Evolutionary conservation across 352 stramenopile species (phyloP), one percentile per base, ranked within the genome.

Genomic region (Globisporangium cederbergense): DNA sequence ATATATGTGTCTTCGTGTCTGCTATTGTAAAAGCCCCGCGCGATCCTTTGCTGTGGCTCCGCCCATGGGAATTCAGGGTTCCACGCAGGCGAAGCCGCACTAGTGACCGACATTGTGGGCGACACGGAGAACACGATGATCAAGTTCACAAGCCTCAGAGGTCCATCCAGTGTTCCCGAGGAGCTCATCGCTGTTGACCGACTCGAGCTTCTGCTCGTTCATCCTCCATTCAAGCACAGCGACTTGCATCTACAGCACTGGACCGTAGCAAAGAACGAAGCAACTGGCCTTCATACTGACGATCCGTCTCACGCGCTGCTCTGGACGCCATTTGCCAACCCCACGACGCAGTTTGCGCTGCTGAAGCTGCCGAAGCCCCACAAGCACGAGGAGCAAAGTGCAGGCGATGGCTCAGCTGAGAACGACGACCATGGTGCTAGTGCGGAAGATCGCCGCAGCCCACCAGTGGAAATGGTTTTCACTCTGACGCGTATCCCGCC

Each of bases 81-180:
- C 14, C 25, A 61, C 53, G 76, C 72, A 13, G 60, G 78, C 13
- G 78, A 90, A 70, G 63, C 71, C 2, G 76, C 71, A 2, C 32
- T 86, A 7, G 45, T 91, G 38, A 71, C 55, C 8, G 75, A 77
- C 4, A 66, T 91, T 45, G 70, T 89, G 11, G 76, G 75, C 2
- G 82, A 91, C 22, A 56, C 66, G 8, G 78, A 79, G 22, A 87
- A 73, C 38, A 69, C 73, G 34, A 83, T 62, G 16, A 65, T 90
- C 66, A 90, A 89, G 60, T 51, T 75, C 4, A 42, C 70, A 16
- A 70, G 71, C 16, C 66, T 87, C 40, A 71, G 75, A 28, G 61
- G 67, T 6, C 28, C 58, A 2, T 61, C 64, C 7, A 83, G 70
- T 28, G 75, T 90, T n/a, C 70, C 77, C 5, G 81, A 88, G 60